Conservation (phyloP, 2,329 filamentous ascomycete genomes). For the Colletotrichum sp. region DNA sequence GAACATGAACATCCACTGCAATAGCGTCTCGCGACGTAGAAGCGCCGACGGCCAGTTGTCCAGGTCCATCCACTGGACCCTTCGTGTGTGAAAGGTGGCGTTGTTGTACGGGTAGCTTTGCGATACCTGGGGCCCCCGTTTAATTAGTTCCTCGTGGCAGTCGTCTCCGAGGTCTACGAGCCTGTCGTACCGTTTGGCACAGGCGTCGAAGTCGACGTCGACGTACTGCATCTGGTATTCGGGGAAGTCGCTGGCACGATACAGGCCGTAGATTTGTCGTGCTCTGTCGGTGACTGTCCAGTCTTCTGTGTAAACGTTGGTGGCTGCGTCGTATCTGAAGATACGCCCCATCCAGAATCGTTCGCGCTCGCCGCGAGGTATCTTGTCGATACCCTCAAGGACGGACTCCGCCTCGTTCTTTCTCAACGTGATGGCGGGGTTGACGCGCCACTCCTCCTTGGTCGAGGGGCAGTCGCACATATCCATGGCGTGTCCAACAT, state of each 20-base stretch:
- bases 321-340: neutral
- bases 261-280: neutral
- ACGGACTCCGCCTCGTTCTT: constrained; percentile 7
- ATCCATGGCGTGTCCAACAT: neutral
- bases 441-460: constrained; percentile 8
- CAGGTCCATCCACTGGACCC: neutral
- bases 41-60: neutral
- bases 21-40: neutral
- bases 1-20: constrained; percentile 1
- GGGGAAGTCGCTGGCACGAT: neutral
- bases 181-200: neutral
- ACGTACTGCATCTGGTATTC: neutral
- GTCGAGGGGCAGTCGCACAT: neutral
- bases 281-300: neutral
- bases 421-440: neutral
- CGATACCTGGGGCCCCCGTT: neutral
- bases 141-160: neutral
- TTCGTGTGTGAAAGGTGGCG: neutral
- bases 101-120: neutral
- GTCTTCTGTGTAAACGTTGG: neutral
- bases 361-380: neutral
- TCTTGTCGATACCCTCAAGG: neutral
- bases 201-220: neutral
- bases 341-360: neutral
- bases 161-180: neutral